Base-by-base conservation (phyloP, 2,329 filamentous ascomycete species). In the Leptographium wingfieldii region DNA sequence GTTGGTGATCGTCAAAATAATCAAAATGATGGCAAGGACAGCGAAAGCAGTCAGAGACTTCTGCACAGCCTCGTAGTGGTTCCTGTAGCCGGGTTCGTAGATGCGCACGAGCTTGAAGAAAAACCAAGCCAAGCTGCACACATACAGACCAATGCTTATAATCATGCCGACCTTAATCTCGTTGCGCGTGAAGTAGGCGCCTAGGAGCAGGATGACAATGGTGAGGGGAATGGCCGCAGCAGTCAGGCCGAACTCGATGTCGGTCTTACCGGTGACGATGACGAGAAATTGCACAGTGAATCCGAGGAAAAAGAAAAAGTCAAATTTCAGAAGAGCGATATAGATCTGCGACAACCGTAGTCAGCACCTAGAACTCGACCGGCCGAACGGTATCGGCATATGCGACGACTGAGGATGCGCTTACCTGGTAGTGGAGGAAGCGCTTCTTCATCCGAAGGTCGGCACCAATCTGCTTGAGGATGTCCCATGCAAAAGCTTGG, bases 291-390 rank as follows among this genome's bases (percentile, higher is more conserved):
- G 94, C 55, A 99, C 90, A 7, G 94, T 97, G 73, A 99, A 99
- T 59, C 92, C 94, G 57, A 99, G 84, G 80, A 99, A 99, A 79
- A 99, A 97, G 84, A 99, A 99, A 75, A 99, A 97, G 75, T 99
- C 94, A 72, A 99, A 99, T 74, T 99, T 99, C 65, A 99, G 81
- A 12, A 99, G 82, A 46, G 94, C 90, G 69, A 99, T 96, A 74
- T 96, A 99, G 72, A 99, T 92, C 92, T 96, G 19, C 12, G 35
- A 14, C 5, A 19, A 11, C 14, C 9, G 6, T 3, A 1, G 58
- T 60, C 49, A 60, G 59, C 46, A n/a, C 4, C 64, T 71, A 67
- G 63, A 61, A 51, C 16, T 35, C 61, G 46, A 27, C 7, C 49
- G n/a, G 33, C 25, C 27, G 14, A 11, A 33, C 16, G 19, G 38